Base-by-base conservation (phyloP, 768 basidiomycete genomes). In the Mycena rosella region DNA sequence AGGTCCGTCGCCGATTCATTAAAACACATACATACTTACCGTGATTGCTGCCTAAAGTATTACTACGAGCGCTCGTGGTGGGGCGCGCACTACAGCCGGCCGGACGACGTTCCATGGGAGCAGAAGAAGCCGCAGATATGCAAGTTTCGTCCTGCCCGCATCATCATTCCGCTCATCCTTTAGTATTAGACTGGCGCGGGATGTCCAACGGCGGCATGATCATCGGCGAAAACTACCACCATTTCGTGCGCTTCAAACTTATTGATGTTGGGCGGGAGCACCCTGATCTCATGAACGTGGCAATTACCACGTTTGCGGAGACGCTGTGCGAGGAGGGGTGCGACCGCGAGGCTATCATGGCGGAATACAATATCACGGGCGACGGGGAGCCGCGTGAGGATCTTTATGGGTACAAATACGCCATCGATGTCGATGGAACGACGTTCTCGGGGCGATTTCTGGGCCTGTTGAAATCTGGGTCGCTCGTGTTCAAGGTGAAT, bases 141-240 rank as follows among this genome's bases (percentile, higher is more conserved):
- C 34, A 9, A n/a, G n/a, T n/a, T n/a, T n/a, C 20, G 63, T 48
- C 32, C 32, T 34, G 6, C 32, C 32, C 11, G 11, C 32, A 5
- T 34, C 32, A 34, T 6, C 32, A 34, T 11, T 11, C 32, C 32
- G 6, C 32, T 34, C 32, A 34, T n/a, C 32, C 11, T 34, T 11
- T 6, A 34, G 11, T 11, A 6, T 5, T 22, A 65, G 63, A 65
- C 17, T 65, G 64, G 64, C 64, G 64, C 30, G 64, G 64, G 7
- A 65, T 36, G 57, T 44, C 56, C 26, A 53, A 44, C 27, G 53
- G 62, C 32, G 59, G 59, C 5, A 20, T 34, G 22, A 60, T 60
- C 13, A 29, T 60, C 47, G 47, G 49, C 32, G 8, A n/a, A n/a
- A 60, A 60, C 34, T 60, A 60, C 59, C 59, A 22, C 59, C 32